A percentile compares a stretch with the other conserved stretches of the same genome.
phyloP scores from a whole-genome alignment of 495 filamentous ascomycete genomes.

The Daldinia decipiens region DNA sequence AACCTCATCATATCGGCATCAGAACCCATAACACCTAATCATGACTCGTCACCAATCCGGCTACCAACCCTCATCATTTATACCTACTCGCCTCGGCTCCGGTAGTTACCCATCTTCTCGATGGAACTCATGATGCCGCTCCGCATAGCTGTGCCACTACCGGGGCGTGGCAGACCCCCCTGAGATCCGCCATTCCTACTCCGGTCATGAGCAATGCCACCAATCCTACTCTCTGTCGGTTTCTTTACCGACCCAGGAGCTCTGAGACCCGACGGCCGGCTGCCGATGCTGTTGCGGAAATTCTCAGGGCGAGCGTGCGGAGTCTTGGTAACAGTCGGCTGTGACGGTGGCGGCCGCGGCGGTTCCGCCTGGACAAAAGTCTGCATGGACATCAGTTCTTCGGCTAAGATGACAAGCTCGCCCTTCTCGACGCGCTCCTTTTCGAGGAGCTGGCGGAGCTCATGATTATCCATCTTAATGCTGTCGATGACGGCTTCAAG shows the following conservation, averaged over 20 bases:
- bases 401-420: conserved; percentile 89
- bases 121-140: conserved; percentile 77
- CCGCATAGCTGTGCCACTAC: conserved; percentile 55
- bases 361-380: conserved; percentile 39
- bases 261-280: conserved; percentile 55
- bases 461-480: conserved; percentile 71
- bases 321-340: conserved; percentile 24
- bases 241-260: conserved; percentile 53
- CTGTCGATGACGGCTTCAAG: conserved; percentile 73
- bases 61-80: conserved; percentile 8
- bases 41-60: conserved; percentile 19
- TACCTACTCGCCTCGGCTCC: conserved; percentile 44
- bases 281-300: conserved; percentile 41
- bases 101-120: conserved; percentile 72
- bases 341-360: conserved; percentile 16
- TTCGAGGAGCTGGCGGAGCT: conserved; percentile 72
- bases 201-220: conserved; percentile 54
- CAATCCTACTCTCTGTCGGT: conserved; percentile 56
- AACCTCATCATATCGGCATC: conserved; percentile 31
- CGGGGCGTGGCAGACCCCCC: conserved; percentile 55
- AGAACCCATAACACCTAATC: conserved; percentile 28
- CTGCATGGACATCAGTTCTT: conserved; percentile 81
- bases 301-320: conserved; percentile 28
- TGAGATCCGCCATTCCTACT: conserved; percentile 52
- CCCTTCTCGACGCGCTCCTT: conserved; percentile 90